Evolutionary conservation across 306 rosid species (phyloP).

Genomic region (Dryas alaskensis): DNA sequence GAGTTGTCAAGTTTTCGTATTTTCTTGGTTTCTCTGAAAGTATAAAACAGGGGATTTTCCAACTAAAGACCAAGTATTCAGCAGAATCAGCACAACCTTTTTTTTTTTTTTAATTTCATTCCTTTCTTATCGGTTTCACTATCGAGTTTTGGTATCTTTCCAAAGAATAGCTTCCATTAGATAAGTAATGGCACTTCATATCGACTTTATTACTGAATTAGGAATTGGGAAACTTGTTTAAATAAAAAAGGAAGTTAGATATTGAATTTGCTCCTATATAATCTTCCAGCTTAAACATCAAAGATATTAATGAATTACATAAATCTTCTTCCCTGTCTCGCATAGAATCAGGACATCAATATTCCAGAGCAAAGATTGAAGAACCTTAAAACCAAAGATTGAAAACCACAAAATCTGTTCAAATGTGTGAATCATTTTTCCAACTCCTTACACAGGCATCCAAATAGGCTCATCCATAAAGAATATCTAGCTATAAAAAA

Average conservation of each 20-base stretch:
- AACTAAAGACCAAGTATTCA: too few species aligned
- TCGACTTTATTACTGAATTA: neutral
- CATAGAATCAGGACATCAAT: neutral
- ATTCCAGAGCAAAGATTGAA: neutral
- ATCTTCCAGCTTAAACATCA: neutral
- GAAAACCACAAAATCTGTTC: neutral
- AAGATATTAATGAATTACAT: neutral
- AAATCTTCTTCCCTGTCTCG: too few species aligned
- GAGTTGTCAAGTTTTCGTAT: too few species aligned
- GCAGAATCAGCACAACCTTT: too few species aligned
- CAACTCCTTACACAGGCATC: neutral
- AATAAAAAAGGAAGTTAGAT: neutral
- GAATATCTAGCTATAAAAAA: neutral
- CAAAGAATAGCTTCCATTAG: too few species aligned
- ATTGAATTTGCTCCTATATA: neutral
- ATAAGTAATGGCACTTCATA: too few species aligned
- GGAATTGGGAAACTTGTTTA: neutral
- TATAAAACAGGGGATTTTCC: too few species aligned
- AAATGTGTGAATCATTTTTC: too few species aligned
- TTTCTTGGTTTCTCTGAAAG: too few species aligned
- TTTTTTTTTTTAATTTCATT: too few species aligned
- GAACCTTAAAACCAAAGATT: neutral
- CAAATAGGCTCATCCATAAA: neutral
- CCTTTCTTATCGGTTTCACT: too few species aligned
- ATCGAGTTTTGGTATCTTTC: too few species aligned